Evolutionary conservation across 139 green algal genomes (phyloP).

Genomic region (Zygnema circumcarinatum): DNA sequence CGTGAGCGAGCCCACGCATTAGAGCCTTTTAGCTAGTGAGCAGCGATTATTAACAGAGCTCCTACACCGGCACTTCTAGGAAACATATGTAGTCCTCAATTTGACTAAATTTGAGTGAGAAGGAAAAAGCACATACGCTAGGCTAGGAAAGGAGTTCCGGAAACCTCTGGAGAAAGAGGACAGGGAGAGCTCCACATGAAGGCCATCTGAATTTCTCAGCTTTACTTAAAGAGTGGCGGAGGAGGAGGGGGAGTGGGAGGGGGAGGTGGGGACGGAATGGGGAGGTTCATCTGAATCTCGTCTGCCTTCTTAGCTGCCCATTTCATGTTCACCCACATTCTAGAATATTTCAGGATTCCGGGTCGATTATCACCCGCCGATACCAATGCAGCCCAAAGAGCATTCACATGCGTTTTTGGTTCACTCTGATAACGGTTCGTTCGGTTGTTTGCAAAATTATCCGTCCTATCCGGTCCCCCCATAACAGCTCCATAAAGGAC

Average conservation of each 20-base stretch:
- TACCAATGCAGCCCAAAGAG: constrained; percentile 26
- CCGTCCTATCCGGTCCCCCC: constrained; percentile 23
- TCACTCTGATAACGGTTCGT: constrained; percentile 45
- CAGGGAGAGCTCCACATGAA: too few relatives aligned
- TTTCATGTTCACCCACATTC: background rate
- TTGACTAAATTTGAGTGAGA: too few relatives aligned
- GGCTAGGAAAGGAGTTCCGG: too few relatives aligned
- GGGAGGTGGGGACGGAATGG: background rate
- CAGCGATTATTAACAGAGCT: too few relatives aligned
- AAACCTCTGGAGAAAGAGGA: too few relatives aligned
- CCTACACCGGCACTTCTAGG: too few relatives aligned
- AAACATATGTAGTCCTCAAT: too few relatives aligned
- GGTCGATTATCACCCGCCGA: background rate
- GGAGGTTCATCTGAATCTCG: background rate
- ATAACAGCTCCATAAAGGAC: constrained; percentile 42
- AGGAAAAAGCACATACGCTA: too few relatives aligned
- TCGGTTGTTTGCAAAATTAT: constrained; percentile 36
- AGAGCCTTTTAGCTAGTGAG: too few relatives aligned
- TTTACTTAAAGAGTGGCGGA: background rate
- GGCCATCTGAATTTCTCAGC: too few relatives aligned
- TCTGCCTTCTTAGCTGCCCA: background rate
- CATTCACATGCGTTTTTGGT: constrained; percentile 56
- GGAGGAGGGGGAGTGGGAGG: background rate
- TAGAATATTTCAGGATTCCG: background rate
- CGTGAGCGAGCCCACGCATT: too few relatives aligned